These are phyloP conservation scores for Fusarium algeriense DNA, from an alignment of 2,329 filamentous ascomycete genomes.

Conservation along the genomic window DNA sequence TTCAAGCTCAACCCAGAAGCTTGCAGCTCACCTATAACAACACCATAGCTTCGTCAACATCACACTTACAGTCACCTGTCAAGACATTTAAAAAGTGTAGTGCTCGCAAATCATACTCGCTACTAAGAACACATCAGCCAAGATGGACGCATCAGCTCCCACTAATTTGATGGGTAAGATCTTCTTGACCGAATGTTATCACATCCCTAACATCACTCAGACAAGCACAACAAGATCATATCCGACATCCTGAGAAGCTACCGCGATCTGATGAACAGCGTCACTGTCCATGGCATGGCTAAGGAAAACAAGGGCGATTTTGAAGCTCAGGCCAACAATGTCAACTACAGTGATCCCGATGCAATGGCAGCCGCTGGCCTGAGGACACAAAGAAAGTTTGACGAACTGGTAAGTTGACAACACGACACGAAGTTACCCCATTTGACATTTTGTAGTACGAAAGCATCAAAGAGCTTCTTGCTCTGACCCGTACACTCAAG, in stretches of 20 bases:
- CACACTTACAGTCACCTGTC: background rate
- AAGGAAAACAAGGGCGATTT: conserved; percentile 55
- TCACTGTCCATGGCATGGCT: conserved; percentile 57
- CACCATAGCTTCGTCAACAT: conserved; percentile 7
- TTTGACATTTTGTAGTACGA: conserved; percentile 50
- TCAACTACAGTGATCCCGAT: conserved; percentile 55
- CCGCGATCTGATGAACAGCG: conserved; percentile 57
- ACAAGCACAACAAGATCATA: conserved; percentile 60
- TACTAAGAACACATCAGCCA: background rate
- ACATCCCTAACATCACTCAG: conserved; percentile 40
- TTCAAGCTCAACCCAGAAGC: conserved; percentile 24
- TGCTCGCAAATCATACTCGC: no score
- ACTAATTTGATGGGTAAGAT: conserved; percentile 55
- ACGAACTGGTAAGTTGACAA: conserved; percentile 53
- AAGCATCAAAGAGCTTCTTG: conserved; percentile 59
- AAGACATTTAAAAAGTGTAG: background rate
- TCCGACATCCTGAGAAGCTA: conserved; percentile 60
- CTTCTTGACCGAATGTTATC: background rate
- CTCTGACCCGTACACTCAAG: conserved; percentile 59
- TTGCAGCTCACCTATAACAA: conserved; percentile 27
- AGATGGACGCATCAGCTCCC: conserved; percentile 52
- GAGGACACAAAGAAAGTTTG: conserved; percentile 61
- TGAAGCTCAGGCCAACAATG: conserved; percentile 54
- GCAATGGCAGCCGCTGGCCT: conserved; percentile 58
- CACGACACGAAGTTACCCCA: no score